Evolutionary conservation across 305 asterid species (phyloP).

Genomic region (Fraxinus latifolia): DNA sequence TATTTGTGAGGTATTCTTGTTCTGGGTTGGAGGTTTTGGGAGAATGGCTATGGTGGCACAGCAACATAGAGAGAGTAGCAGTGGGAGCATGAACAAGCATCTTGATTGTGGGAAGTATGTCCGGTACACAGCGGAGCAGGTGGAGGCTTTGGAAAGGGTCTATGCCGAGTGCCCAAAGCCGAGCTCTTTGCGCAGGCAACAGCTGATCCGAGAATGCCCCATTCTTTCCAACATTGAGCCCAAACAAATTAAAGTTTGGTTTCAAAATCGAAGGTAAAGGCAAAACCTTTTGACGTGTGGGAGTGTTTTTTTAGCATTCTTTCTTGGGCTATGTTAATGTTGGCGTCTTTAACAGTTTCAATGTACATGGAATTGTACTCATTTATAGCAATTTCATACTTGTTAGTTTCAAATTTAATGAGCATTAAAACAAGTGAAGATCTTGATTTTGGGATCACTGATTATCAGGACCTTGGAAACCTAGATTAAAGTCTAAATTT

Average conservation of each 20-base stretch:
- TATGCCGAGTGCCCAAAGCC: slow-evolving; percentile 94
- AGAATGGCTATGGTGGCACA: slow-evolving; percentile 85
- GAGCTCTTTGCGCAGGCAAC: slow-evolving; percentile 82
- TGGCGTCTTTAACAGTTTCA: neutral
- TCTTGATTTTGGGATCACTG: slow-evolving; percentile 15
- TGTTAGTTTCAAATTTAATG: neutral
- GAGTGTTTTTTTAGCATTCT: neutral
- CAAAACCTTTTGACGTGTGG: neutral
- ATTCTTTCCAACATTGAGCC: slow-evolving; percentile 83
- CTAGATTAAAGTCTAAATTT: neutral
- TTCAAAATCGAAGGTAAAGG: slow-evolving; percentile 80
- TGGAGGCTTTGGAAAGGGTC: slow-evolving; percentile 93
- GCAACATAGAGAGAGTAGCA: slow-evolving; percentile 69
- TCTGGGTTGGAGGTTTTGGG: slow-evolving; percentile 13
- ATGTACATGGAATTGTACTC: neutral
- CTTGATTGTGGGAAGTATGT: slow-evolving; percentile 84
- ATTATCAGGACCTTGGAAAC: neutral
- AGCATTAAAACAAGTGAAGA: neutral
- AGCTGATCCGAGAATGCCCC: slow-evolving; percentile 84
- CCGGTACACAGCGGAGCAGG: slow-evolving; percentile 87
- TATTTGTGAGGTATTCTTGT: slow-evolving; percentile 9
- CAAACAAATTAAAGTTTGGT: slow-evolving; percentile 94
- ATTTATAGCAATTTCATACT: neutral
- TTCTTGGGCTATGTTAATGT: neutral
- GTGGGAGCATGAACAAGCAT: slow-evolving; percentile 66